Conservation (phyloP, 2,329 filamentous ascomycete species). For the Ceratocystis colombiana region DNA sequence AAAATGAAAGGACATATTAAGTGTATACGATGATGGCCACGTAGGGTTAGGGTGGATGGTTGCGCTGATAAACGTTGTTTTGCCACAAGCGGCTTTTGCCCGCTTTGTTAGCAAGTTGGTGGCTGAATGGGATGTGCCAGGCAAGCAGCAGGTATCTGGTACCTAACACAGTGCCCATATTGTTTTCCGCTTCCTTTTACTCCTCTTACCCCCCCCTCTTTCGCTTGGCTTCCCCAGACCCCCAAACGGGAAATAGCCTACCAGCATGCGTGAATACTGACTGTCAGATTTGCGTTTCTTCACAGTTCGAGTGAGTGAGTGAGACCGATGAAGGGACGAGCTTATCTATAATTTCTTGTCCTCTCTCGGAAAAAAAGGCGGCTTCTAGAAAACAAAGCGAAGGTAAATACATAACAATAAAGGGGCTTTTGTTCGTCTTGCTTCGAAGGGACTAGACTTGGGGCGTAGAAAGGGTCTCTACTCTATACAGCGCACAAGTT, state of each 20-base stretch:
- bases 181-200: neutral
- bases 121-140: too few species aligned
- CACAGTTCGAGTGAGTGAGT: neutral
- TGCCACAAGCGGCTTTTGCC: neutral
- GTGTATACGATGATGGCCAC: too few species aligned
- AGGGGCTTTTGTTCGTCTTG: neutral
- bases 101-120: neutral
- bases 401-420: neutral
- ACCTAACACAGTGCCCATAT: neutral
- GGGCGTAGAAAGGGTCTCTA: neutral
- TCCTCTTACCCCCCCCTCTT: neutral
- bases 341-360: neutral
- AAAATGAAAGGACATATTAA: neutral
- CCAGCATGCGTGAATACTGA: neutral
- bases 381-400: conserved; percentile 4
- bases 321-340: neutral
- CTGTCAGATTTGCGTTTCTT: neutral
- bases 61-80: neutral
- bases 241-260: neutral
- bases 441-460: neutral
- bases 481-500: neutral
- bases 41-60: neutral
- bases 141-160: neutral
- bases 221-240: neutral
- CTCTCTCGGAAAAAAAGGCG: neutral